Percentiles rank a stretch among this genome's conserved stretches.
Evolutionary conservation across 164 flowering plant species (phyloP).

Genomic region (Berberis vulgaris): DNA sequence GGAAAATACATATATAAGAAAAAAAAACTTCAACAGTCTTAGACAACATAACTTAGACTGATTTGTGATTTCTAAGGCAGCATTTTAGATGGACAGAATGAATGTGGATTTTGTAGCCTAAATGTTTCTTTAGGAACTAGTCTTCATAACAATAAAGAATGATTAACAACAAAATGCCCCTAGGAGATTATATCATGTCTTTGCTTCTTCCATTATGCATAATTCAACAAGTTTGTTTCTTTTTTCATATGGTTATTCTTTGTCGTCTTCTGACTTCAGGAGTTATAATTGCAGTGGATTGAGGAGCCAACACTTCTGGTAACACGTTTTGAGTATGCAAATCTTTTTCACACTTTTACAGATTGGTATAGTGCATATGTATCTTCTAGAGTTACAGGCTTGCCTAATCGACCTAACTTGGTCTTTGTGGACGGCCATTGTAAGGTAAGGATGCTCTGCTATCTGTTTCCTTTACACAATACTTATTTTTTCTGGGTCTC

Average conservation of each 20-base stretch:
- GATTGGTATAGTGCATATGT: slow-evolving; percentile 97
- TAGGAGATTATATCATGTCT: too few species aligned
- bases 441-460: slow-evolving; percentile 30
- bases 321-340: slow-evolving; percentile 93
- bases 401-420: slow-evolving; percentile 80
- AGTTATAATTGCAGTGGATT: slow-evolving; percentile 61
- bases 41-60: too few species aligned
- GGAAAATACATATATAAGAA: too few species aligned
- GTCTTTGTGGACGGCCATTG: slow-evolving; percentile 91
- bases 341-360: slow-evolving; percentile 86
- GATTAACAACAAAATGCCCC: too few species aligned
- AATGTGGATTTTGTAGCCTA: too few species aligned
- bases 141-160: too few species aligned
- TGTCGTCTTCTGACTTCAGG: slow-evolving; percentile 15
- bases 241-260: not conserved
- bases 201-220: too few species aligned
- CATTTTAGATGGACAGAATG: too few species aligned
- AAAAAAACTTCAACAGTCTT: too few species aligned
- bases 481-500: not conserved
- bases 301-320: slow-evolving; percentile 86
- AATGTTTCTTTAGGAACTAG: too few species aligned
- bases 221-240: too few species aligned
- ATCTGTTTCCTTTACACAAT: not conserved
- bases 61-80: too few species aligned
- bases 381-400: slow-evolving; percentile 74